phyloP scores from a whole-genome alignment of 2,329 filamentous ascomycete species.

The Apiospora kogelbergensis region DNA sequence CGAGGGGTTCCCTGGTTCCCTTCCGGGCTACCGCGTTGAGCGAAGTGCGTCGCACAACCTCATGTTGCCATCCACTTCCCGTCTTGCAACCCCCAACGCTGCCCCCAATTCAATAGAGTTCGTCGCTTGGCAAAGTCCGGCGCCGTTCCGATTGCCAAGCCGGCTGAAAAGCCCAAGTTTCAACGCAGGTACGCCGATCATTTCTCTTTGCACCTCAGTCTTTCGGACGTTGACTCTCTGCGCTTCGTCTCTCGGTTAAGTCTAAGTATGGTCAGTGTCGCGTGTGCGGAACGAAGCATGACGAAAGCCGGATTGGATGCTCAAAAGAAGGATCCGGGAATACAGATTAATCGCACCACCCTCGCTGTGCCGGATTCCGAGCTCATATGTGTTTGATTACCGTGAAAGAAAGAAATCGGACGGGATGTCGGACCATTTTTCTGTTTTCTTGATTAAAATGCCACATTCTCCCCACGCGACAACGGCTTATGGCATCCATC shows the following conservation, averaged over 20 bases:
- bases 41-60: background rate
- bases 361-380: background rate
- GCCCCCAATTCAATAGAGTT: background rate
- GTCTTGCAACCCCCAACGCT: background rate
- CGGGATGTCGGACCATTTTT: background rate
- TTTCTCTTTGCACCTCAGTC: background rate
- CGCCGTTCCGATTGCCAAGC: background rate
- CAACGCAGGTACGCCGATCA: slow-evolving; percentile 5
- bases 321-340: background rate
- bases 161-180: background rate
- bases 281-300: background rate
- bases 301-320: background rate
- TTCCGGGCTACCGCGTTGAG: background rate
- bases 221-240: background rate
- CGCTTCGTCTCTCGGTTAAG: background rate
- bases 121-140: background rate
- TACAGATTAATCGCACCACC: background rate
- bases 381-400: background rate
- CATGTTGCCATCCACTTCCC: background rate
- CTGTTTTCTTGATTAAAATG: background rate
- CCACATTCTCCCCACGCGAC: background rate
- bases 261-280: background rate
- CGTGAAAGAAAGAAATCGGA: background rate
- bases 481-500: background rate
- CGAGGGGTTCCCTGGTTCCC: no score